Evolutionary conservation across 2,329 filamentous ascomycete genomes (phyloP).

Genomic region (Escovopsis sp.): DNA sequence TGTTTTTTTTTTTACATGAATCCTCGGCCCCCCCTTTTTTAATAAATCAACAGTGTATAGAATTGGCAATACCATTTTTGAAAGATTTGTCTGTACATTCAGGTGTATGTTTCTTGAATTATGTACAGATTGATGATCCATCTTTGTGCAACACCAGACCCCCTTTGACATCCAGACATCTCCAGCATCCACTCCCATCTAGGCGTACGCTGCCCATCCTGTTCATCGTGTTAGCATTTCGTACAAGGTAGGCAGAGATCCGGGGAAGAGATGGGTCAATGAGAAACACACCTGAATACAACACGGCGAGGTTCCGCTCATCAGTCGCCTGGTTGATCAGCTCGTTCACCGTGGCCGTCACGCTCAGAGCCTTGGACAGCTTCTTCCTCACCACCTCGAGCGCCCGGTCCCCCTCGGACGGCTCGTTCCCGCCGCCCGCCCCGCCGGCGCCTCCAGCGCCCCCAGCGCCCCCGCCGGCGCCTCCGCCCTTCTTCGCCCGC

Average conservation of each 20-base stretch:
- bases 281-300: constrained; percentile 56
- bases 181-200: constrained; percentile 3
- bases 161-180: no score
- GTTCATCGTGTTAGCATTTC: constrained; percentile 9
- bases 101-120: no score
- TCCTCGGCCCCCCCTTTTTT: no score
- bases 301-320: constrained; percentile 75
- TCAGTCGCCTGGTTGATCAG: constrained; percentile 92
- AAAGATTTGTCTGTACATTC: no score
- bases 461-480: constrained; percentile 48
- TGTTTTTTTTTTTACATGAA: no score
- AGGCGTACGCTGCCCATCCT: constrained; percentile 35
- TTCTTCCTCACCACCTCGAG: constrained; percentile 93
- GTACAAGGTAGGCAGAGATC: no score
- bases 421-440: constrained; percentile 32
- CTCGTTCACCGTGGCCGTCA: constrained; percentile 90
- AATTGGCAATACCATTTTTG: background rate
- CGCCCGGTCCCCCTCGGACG: constrained; percentile 73
- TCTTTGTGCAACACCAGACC: no score
- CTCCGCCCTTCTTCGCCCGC: constrained; percentile 26
- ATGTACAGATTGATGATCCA: no score
- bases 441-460: constrained; percentile 36
- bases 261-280: no score
- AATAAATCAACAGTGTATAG: no score
- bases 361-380: constrained; percentile 82